Percentiles rank a stretch among this genome's conserved stretches.
phyloP scores from a whole-genome alignment of 2,329 filamentous ascomycete genomes.

The Penicillium italicum region DNA sequence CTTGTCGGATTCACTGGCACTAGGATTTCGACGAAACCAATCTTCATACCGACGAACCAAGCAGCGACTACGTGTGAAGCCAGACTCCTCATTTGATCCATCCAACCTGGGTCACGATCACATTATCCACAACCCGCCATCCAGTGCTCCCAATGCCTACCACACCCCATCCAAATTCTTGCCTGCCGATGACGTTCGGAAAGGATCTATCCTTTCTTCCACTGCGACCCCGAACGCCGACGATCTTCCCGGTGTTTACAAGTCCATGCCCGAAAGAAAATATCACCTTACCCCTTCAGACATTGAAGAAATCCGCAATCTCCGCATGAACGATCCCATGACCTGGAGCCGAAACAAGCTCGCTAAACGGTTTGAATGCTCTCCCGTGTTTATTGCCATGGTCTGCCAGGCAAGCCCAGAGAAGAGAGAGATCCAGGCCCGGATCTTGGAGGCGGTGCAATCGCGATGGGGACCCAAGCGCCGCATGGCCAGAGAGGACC shows the following conservation, averaged over 20 bases:
- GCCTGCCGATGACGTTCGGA: conserved; percentile 55
- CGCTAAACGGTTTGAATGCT: conserved; percentile 62
- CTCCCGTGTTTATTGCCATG: conserved; percentile 59
- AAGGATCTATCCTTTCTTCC: conserved; percentile 35
- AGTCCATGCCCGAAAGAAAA: conserved; percentile 53
- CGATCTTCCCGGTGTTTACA: conserved; percentile 49
- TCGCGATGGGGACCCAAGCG: conserved; percentile 59
- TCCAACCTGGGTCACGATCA: conserved; percentile 46
- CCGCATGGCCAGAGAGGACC: conserved; percentile 59
- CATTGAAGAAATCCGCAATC: conserved; percentile 56
- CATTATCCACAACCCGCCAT: conserved; percentile 65
- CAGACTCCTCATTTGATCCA: conserved; percentile 49
- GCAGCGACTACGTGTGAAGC: conserved; percentile 50
- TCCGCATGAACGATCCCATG: conserved; percentile 55
- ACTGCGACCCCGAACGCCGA: conserved; percentile 18
- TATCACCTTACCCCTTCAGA: conserved; percentile 58
- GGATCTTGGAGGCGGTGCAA: conserved; percentile 53
- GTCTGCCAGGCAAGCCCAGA: conserved; percentile 53
- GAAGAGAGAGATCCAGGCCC: conserved; percentile 47
- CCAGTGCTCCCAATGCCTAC: conserved; percentile 59
- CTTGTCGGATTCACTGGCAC: conserved; percentile 31
- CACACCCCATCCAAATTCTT: conserved; percentile 65
- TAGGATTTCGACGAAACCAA: conserved; percentile 43
- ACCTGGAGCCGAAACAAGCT: conserved; percentile 58
- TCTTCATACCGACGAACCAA: conserved; percentile 51